Percentiles rank a stretch among this genome's conserved stretches.
Evolutionary conservation across 768 basidiomycete genomes (phyloP).

Genomic region (Russula earlei): DNA sequence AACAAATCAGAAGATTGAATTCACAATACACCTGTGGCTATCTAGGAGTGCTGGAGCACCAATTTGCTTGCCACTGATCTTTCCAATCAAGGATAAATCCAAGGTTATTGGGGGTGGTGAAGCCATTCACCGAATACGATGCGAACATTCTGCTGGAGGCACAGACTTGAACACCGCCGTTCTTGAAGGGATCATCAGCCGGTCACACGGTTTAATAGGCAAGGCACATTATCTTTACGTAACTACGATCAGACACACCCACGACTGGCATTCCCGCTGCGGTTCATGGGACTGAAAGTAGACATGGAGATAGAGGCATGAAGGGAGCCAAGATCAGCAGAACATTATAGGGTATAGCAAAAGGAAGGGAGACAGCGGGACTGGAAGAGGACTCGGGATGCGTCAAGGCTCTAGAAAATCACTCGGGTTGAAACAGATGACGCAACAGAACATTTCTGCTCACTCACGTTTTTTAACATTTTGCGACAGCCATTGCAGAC

Average conservation of each 20-base stretch:
- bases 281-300: not conserved
- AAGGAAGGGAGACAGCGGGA: slow-evolving; percentile 9
- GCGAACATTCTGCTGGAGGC: slow-evolving; percentile 25
- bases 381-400: not conserved
- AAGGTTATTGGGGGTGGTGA: no score
- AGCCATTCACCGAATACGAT: slow-evolving; percentile 48
- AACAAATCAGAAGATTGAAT: no score
- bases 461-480: slow-evolving; percentile 90
- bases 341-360: slow-evolving; percentile 22
- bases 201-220: no score
- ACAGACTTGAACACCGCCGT: not conserved
- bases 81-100: no score
- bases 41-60: no score
- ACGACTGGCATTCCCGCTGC: not conserved
- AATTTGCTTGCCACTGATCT: no score
- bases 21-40: slow-evolving; percentile 57
- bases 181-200: slow-evolving; percentile 4
- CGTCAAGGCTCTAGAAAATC: slow-evolving; percentile 7
- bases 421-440: not conserved
- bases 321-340: slow-evolving; percentile 19
- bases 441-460: slow-evolving; percentile 35
- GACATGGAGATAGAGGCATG: slow-evolving; percentile 4
- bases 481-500: slow-evolving; percentile 93
- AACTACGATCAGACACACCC: not conserved
- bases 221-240: not conserved